phyloP scores from a whole-genome alignment of 1,284 basidiomycete species.

The Ceratobasidium sp. region DNA sequence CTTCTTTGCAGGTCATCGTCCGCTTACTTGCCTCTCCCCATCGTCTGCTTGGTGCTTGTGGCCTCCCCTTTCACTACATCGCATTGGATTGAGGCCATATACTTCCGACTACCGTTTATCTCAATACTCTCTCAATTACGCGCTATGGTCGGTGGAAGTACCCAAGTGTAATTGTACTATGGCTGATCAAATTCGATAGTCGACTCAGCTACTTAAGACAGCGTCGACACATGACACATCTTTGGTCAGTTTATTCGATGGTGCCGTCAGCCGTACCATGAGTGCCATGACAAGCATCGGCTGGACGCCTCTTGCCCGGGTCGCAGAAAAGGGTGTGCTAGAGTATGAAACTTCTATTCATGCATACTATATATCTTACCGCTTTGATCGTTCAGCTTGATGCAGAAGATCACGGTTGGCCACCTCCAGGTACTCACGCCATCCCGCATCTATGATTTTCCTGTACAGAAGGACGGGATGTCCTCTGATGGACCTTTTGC shows the following conservation, averaged over 20 bases:
- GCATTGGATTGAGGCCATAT: too few species aligned
- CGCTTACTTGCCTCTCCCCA: too few species aligned
- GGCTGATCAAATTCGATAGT: neutral
- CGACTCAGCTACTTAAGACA: slow-evolving; percentile 13
- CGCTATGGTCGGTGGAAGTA: slow-evolving; percentile 12
- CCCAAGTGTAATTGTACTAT: neutral
- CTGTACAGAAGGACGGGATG: slow-evolving; percentile 46
- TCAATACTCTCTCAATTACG: neutral
- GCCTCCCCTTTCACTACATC: too few species aligned
- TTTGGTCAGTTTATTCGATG: slow-evolving; percentile 1
- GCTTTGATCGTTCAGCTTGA: too few species aligned
- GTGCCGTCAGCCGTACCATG: neutral
- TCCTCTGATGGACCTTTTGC: too few species aligned
- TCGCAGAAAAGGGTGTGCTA: slow-evolving; percentile 58
- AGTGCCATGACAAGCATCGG: neutral
- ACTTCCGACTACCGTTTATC: too few species aligned
- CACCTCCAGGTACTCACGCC: too few species aligned
- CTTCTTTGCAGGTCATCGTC: too few species aligned
- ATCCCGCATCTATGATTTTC: slow-evolving; percentile 58
- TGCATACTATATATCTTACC: too few species aligned
- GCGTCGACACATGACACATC: slow-evolving; percentile 15
- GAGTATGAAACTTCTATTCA: slow-evolving; percentile 54
- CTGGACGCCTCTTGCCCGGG: slow-evolving; percentile 42
- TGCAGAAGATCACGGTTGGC: too few species aligned
- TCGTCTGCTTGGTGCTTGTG: too few species aligned